Evolutionary conservation across 192 early-diverging fungal genomes (phyloP), one percentile per base, ranked within the genome.

Genomic region (Coemansia sp.): DNA sequence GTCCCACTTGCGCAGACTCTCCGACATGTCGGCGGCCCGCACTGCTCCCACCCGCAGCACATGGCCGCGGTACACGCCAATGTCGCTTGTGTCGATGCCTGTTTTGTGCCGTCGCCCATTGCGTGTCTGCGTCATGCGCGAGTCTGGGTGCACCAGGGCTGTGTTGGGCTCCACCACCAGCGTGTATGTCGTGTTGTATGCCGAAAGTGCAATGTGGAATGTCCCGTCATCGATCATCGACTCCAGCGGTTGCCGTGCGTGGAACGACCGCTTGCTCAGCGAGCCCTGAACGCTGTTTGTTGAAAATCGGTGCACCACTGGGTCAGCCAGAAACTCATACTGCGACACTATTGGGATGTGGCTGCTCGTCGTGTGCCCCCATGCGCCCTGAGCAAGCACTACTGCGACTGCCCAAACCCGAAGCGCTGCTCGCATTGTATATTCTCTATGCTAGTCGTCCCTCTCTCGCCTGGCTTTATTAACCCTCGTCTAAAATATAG

Each of bases 111-210:
- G 48, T 38, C 47, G n/a, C 35, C 27, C 65, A 10, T 21, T 21
- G 27, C 64, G 57, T 19, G 57, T 58, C 9, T 49, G 64, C 22
- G 65, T 71, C 54, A 76, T 62, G 14, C 63, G 80, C 3, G 87
- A 87, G 3, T 87, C 67, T 1, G 89, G 85, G 66, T 92, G 89
- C 50, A 92, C 67, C 39, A 92, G 61, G 64, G 90, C 89, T 14
- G 72, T 55, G 70, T 92, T 92, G 25, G 88, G 89, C 63, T 86
- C 83, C 22, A 92, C 72, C 43, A 90, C 64, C 43, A 92, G 69
- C 50, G 69, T 64, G 56, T 89, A 89, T 1, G 89, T 89, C 22
- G 78, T 80, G 67, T 89, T 89, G 80, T 77, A 89, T 22, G 86
- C 86, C 7, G 57, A 69, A 39, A 92, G 74, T 26, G 82, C 64